Conservation (phyloP, 768 basidiomycete species). For the Pulveroboletus frians region DNA sequence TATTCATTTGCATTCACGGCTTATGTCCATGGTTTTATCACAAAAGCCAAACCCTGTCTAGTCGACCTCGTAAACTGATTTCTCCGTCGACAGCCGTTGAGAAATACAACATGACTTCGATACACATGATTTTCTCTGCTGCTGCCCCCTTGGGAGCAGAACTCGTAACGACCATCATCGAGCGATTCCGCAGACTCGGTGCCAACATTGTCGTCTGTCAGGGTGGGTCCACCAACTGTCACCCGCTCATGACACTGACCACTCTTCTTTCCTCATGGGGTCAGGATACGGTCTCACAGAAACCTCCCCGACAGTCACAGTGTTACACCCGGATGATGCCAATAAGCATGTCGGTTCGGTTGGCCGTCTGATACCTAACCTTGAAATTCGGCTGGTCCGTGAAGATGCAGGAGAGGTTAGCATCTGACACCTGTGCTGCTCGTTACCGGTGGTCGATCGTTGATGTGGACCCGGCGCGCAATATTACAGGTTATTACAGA, state of each 20-base stretch:
- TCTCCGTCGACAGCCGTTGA: slow-evolving; percentile 43
- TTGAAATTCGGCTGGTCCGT: slow-evolving; percentile 68
- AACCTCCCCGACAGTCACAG: slow-evolving; percentile 67
- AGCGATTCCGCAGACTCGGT: slow-evolving; percentile 39
- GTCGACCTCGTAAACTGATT: not conserved
- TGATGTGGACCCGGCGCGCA: not conserved
- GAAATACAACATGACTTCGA: slow-evolving; percentile 59
- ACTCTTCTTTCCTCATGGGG: not conserved
- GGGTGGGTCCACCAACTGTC: slow-evolving; percentile 33
- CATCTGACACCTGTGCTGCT: no score
- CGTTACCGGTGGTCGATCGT: not conserved
- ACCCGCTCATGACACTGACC: not conserved
- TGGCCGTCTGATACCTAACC: slow-evolving; percentile 67
- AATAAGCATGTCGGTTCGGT: slow-evolving; percentile 55
- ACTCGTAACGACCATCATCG: slow-evolving; percentile 46
- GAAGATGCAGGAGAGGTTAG: slow-evolving; percentile 49
- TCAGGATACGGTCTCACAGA: slow-evolving; percentile 78
- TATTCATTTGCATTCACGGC: not conserved
- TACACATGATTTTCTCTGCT: slow-evolving; percentile 59
- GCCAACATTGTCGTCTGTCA: slow-evolving; percentile 42
- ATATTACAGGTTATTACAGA: slow-evolving; percentile 21
- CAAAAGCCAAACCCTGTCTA: not conserved
- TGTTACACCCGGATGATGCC: slow-evolving; percentile 43
- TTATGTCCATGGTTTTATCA: no score
- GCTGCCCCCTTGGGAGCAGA: slow-evolving; percentile 76